A percentile compares a stretch with the other conserved stretches of the same genome.
Conservation (phyloP, 164 flowering plant genomes). For the Umbilicus rupestris region DNA sequence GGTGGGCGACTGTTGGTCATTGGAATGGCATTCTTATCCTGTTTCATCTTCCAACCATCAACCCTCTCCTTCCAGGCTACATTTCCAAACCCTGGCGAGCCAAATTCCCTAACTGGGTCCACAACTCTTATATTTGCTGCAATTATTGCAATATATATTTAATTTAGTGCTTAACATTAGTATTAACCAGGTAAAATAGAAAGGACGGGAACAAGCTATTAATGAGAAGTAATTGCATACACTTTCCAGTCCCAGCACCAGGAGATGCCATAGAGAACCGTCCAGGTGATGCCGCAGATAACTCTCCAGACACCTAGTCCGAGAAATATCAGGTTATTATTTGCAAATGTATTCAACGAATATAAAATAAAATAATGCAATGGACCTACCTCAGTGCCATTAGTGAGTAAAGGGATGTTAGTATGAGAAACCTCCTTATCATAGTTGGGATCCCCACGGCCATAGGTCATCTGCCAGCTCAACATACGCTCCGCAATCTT, state of each 20-base stretch:
- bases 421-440: constrained; percentile 65
- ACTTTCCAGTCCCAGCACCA: constrained; percentile 43
- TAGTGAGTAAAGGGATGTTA: constrained; percentile 59
- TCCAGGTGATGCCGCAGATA: constrained; percentile 85
- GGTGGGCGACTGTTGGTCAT: constrained; percentile 63
- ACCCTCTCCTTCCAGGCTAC: constrained; percentile 83
- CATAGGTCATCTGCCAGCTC: constrained; percentile 63
- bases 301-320: constrained; percentile 71
- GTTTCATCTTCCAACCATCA: constrained; percentile 81
- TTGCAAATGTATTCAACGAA: neutral
- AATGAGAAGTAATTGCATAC: constrained; percentile 28
- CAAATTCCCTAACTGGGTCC: constrained; percentile 73
- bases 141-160: neutral
- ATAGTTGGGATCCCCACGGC: constrained; percentile 58
- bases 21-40: constrained; percentile 62
- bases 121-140: constrained; percentile 69
- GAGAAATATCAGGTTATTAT: neutral
- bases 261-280: constrained; percentile 75
- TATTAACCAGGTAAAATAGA: neutral
- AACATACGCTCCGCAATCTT: constrained; percentile 52
- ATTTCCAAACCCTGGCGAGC: constrained; percentile 58
- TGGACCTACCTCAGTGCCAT: constrained; percentile 47
- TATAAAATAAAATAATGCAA: neutral
- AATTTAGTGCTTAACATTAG: neutral
- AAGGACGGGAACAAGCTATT: no score